A percentile compares a stretch with the other conserved stretches of the same genome.
phyloP scores from a whole-genome alignment of 73 alveolate species.

The Symbiodinium pilosum region DNA sequence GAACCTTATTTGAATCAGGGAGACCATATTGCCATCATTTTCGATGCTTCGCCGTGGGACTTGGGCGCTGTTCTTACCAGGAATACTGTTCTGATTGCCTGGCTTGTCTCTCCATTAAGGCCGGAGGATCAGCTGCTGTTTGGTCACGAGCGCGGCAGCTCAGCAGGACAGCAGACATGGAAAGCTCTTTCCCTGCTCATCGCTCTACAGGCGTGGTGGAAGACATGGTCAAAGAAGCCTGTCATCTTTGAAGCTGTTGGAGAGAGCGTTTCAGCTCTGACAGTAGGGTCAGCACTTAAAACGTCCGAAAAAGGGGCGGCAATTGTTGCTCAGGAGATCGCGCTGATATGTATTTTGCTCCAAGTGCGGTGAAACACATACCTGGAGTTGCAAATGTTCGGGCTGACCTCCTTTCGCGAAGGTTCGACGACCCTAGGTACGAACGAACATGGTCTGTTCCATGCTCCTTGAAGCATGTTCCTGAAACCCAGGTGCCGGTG shows the following conservation, averaged over 20 bases:
- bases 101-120: not conserved
- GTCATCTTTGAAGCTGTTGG: not conserved
- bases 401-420: not conserved
- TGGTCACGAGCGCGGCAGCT: not conserved
- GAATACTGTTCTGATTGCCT: not conserved
- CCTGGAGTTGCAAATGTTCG: not conserved
- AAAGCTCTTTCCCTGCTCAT: not conserved
- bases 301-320: not conserved
- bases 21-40: not conserved
- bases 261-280: not conserved
- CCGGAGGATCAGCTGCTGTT: not conserved
- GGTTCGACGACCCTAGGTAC: not conserved
- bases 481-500: not conserved
- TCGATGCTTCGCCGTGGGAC: conserved; percentile 5
- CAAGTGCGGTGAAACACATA: not conserved
- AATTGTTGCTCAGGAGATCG: not conserved
- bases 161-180: conserved; percentile 27
- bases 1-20: not conserved
- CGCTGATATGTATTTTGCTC: not conserved
- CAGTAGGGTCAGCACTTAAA: not conserved
- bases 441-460: not conserved
- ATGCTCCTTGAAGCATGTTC: not conserved
- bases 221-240: not conserved
- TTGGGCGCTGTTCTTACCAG: not conserved
- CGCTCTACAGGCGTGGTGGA: not conserved